Conservation (phyloP, 257 asterid species). For the Vinca minor region DNA sequence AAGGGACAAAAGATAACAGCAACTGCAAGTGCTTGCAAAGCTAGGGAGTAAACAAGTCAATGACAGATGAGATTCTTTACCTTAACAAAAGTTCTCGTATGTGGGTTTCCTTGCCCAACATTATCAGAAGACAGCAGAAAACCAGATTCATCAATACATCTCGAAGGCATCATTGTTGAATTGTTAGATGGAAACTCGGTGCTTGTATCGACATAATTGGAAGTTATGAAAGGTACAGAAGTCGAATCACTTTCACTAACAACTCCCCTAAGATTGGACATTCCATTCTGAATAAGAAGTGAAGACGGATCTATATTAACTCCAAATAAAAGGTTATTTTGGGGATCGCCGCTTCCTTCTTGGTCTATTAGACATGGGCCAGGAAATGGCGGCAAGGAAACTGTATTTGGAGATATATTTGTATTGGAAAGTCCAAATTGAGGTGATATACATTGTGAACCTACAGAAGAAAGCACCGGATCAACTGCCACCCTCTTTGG, state of each 20-base stretch:
- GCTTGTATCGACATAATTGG: slow-evolving; percentile 43
- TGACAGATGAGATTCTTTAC: slow-evolving; percentile 18
- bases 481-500: slow-evolving; percentile 56
- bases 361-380: slow-evolving; percentile 49
- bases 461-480: slow-evolving; percentile 30
- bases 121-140: slow-evolving; percentile 35
- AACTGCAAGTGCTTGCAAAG: background rate
- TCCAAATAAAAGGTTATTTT: slow-evolving; percentile 54
- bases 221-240: slow-evolving; percentile 33
- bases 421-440: slow-evolving; percentile 31
- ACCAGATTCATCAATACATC: slow-evolving; percentile 46
- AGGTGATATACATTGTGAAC: slow-evolving; percentile 21
- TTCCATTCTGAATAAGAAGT: slow-evolving; percentile 43
- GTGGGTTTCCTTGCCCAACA: slow-evolving; percentile 35
- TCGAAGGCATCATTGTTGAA: slow-evolving; percentile 31
- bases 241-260: slow-evolving; percentile 37
- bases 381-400: slow-evolving; percentile 67
- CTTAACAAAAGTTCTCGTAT: slow-evolving; percentile 56
- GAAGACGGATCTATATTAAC: slow-evolving; percentile 41
- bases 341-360: slow-evolving; percentile 51
- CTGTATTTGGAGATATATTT: slow-evolving; percentile 27
- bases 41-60: background rate
- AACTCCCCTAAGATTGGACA: slow-evolving; percentile 43
- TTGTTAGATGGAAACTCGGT: slow-evolving; percentile 37
- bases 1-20: background rate